Base-by-base conservation (phyloP, 805 yeast genomes). In the Blastobotrys attinorum region DNA sequence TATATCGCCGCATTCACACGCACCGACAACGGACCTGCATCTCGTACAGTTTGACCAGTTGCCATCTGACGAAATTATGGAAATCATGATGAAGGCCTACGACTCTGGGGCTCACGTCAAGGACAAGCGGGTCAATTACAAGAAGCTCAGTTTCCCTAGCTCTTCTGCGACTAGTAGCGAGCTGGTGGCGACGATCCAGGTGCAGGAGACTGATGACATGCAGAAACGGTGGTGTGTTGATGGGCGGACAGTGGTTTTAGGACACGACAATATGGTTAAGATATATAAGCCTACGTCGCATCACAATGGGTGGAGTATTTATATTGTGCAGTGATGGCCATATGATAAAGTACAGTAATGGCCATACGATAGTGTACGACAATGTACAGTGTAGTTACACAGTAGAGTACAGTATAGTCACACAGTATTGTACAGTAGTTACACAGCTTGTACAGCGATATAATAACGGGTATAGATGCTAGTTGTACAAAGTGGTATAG, bases 181-280 rank as follows among this genome's bases (percentile, higher is more conserved):
- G 3, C 34, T 29, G 4, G 23, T 50, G 51, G 32, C 52, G 15
- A 25, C 45, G 11, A 37, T 65, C 8, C 39, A 47, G 22, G 54
- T 72, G 6, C 44, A 56, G 0, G 60, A 55, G 4, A 47, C 50
- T 2, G 70, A 66, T 34, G 56, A 54, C 7, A 55, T 53, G 10
- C 54, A 64, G n/a, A 62, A 73, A 48, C 63, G 87, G 27, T 70
- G 81, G 58, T 83, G 90, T 54, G 55, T 83, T 10, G 92, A 83
- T 59, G 92, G 92, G 0, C 62, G 72, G 16, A 78, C 76, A 1
- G 55, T 73, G 13, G 49, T 54, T 2, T 55, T 37, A 13, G 31
- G 31, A 4, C 20, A 59, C 2, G 32, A 25, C 7, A 23, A 41
- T 17, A 45, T 36, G 3, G 61, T 53, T 15, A 21, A 17, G 7